phyloP scores from a whole-genome alignment of 2,329 filamentous ascomycete species.

The Calonectria pteridis region DNA sequence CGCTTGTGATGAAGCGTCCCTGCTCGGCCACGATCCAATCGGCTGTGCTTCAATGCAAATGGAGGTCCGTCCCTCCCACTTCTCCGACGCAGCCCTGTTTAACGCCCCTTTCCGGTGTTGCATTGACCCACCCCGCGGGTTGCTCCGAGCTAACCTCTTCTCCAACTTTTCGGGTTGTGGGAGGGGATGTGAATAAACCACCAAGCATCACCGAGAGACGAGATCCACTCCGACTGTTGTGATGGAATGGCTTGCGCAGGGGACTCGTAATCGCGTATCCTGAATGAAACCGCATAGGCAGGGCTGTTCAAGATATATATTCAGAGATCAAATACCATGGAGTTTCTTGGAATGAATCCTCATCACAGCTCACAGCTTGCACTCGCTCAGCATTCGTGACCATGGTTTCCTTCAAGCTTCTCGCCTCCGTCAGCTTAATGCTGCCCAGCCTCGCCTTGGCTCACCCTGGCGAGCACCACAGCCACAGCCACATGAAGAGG shows the following conservation, averaged over 20 bases:
- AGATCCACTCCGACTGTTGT: neutral
- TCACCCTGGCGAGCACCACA: slow-evolving; percentile 13
- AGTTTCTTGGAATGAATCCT: neutral
- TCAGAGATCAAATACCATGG: neutral
- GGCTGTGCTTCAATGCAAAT: neutral
- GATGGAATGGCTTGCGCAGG: neutral
- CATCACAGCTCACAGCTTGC: neutral
- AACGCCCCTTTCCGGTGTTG: neutral
- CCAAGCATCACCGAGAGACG: neutral
- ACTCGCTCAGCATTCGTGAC: neutral
- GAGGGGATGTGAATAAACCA: neutral
- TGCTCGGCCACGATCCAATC: neutral
- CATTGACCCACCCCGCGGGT: neutral
- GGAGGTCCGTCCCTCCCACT: neutral
- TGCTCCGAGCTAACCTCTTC: neutral
- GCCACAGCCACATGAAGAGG: slow-evolving; percentile 14
- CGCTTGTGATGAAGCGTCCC: neutral
- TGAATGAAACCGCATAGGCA: neutral
- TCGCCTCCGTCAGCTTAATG: neutral
- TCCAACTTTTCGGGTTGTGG: neutral
- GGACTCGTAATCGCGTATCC: neutral
- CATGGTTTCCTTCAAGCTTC: slow-evolving; percentile 4
- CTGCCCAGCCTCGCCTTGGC: neutral
- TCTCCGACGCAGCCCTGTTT: neutral
- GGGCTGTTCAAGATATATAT: neutral